phyloP scores from a whole-genome alignment of 495 filamentous ascomycete species.

The Monascus purpureus region DNA sequence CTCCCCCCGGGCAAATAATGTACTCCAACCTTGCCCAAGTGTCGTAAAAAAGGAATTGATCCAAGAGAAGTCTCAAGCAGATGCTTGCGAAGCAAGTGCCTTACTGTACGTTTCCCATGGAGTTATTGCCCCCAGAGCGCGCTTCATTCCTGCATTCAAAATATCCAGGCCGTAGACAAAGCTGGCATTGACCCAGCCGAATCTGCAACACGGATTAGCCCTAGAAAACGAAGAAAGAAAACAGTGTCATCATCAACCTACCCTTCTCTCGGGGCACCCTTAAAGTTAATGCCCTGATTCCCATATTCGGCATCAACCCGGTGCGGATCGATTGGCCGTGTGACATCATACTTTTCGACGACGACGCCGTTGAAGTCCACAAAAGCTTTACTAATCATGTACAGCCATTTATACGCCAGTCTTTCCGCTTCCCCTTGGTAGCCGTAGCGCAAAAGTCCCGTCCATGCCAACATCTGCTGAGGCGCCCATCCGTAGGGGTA shows the following conservation, averaged over 20 bases:
- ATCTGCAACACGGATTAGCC: conserved; percentile 38
- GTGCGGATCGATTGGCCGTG: conserved; percentile 73
- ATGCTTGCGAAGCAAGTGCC: conserved; percentile 19
- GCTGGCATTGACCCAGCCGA: conserved; percentile 97
- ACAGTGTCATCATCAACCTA: conserved; percentile 32
- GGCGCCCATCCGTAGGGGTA: conserved; percentile 97
- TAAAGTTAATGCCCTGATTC: conserved; percentile 89
- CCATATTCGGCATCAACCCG: conserved; percentile 93
- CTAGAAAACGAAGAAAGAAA: neutral
- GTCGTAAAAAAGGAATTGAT: no score
- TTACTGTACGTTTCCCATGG: conserved; percentile 56
- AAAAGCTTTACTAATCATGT: conserved; percentile 95
- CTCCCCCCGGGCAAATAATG: no score
- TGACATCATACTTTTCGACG: conserved; percentile 98
- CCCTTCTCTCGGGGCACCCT: conserved; percentile 90
- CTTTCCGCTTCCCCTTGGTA: conserved; percentile 80
- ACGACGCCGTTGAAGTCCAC: conserved; percentile 96
- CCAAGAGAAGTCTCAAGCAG: neutral
- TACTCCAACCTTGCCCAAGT: no score
- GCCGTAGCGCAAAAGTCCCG: conserved; percentile 75
- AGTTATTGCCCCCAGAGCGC: conserved; percentile 72
- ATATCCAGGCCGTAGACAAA: conserved; percentile 82
- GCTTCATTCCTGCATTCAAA: conserved; percentile 68
- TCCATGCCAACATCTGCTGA: conserved; percentile 97
- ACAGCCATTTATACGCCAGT: conserved; percentile 86